Base-by-base conservation (phyloP, 805 yeast genomes). In the Wickerhamiella sergipiensis region DNA sequence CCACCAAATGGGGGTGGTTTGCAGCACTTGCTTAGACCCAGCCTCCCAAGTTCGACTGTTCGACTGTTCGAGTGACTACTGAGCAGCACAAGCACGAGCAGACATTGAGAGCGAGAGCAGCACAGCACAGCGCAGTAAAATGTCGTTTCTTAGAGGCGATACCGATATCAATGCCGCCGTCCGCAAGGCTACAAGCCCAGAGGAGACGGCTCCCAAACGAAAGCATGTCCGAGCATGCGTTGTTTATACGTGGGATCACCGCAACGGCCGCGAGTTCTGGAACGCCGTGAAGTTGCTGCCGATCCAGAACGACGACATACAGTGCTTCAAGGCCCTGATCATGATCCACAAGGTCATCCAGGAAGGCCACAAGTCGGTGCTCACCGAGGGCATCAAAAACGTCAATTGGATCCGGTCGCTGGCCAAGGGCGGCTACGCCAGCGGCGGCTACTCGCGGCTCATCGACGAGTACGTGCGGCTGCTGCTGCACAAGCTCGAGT, bases 221-320 rank as follows among this genome's bases (percentile, higher is more conserved):
- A 90, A 90, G 65, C 98, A 90, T 67, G 97, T 90, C 6, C 74
- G 98, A 61, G 87, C 95, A 1, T 87, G 96, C 70, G 89, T 89
- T 53, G 95, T 90, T 39, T 89, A 83, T 67, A 87, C 97, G 0
- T 90, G 97, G 96, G 98, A 92, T 66, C 90, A 86, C 61, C 83
- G 84, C 63, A 79, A 86, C 40, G 80, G 94, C 3, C 74, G 79
- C 52, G 85, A 85, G 9, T 85, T 89, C 60, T 90, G 96, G 90
- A 80, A 84, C 59, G 80, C 82, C 1, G 71, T 90, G 55, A 86
- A 85, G 65, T 67, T 83, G 49, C 79, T 81, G 55, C 95, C 97
- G 1, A 70, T 89, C 52, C 88, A 82, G 55, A 75, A 77, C 51
- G 90, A 85, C 60, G 95, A 87, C 57, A 76, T 89, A 17, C 95